Conservation (phyloP, 805 yeast species). For the Candida chilensis region DNA sequence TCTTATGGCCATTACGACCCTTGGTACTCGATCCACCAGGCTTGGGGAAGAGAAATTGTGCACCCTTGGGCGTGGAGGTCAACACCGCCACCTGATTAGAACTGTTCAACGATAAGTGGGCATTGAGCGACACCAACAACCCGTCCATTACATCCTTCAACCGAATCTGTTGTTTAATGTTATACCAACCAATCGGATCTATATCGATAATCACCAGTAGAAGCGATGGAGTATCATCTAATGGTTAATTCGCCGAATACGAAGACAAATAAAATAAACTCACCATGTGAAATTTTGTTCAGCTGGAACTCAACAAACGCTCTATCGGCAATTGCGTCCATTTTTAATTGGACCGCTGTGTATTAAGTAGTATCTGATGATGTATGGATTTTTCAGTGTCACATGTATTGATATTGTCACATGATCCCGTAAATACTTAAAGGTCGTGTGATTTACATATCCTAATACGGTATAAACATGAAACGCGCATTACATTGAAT, state of each 20-base stretch:
- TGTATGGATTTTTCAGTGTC: too few relatives aligned
- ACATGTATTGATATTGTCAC: too few relatives aligned
- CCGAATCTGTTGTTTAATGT: slow-evolving; percentile 32
- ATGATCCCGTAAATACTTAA: too few relatives aligned
- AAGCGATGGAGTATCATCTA: slow-evolving; percentile 69
- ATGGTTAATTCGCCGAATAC: slow-evolving; percentile 3
- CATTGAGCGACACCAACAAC: slow-evolving; percentile 70
- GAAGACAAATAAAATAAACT: slow-evolving; percentile 4
- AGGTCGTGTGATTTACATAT: too few relatives aligned
- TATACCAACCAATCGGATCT: slow-evolving; percentile 62
- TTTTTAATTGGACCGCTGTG: too few relatives aligned
- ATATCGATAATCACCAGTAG: slow-evolving; percentile 73
- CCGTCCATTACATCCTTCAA: slow-evolving; percentile 55
- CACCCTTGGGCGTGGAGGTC: slow-evolving; percentile 64
- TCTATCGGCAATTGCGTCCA: slow-evolving; percentile 65
- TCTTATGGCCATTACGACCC: too few relatives aligned
- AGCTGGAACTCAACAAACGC: slow-evolving; percentile 29
- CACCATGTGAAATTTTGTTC: slow-evolving; percentile 19
- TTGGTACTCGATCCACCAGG: too few relatives aligned
- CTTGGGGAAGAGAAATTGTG: slow-evolving; percentile 63
- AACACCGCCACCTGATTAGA: slow-evolving; percentile 79
- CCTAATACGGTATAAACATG: too few relatives aligned
- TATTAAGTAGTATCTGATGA: too few relatives aligned
- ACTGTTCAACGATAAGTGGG: slow-evolving; percentile 79
- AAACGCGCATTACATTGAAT: too few relatives aligned